Evolutionary conservation across 345 rosid species (phyloP), one percentile per base, ranked within the genome.

Genomic region (Noccaea bulbosa): DNA sequence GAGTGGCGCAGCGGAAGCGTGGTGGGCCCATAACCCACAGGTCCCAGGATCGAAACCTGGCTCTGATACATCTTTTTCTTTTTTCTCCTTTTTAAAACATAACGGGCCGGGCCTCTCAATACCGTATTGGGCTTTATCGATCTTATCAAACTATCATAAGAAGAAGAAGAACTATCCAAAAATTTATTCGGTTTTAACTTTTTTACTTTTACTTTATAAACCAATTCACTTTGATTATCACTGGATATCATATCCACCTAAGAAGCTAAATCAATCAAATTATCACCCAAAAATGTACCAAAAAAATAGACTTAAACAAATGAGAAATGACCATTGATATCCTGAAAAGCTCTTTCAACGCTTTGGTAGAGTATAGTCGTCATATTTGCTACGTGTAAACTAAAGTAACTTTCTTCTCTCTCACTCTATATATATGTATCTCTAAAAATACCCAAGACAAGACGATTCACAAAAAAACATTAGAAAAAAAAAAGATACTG

Each of bases 21-120:
- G 79, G 77, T 82, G 85, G 81, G 85, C 87, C 89, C 86, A 83
- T 86, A 86, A 83, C 88, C 86, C 86, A 87, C 82, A 85, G 85
- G 84, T 83, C 82, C 85, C 83, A 82, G 84, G 88, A 87, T 85
- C 85, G 88, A 85, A 87, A 87, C 88, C 83, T 82, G 87, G 82
- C 83, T 82, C 80, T 82, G 69, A 67, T 72, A 71, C 4, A 27
- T 0, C n/a, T n/a, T n/a, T 27, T 27, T 3, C 4, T 27, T 22
- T 22, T 22, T 22, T 22, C n/a, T n/a, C n/a, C 24, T 2, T 22
- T 22, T 22, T 22, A 22, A 22, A 22, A 22, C 2, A 22, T 22
- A 1, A 27, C 30, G 30, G 30, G 4, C 30, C 4, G 4, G 30
- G 30, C 30, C 30, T 27, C 2, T 27, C 30, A 27, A 27, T 27